Conservation (phyloP, 257 asterid genomes). For the Nicotiana attenuata region DNA sequence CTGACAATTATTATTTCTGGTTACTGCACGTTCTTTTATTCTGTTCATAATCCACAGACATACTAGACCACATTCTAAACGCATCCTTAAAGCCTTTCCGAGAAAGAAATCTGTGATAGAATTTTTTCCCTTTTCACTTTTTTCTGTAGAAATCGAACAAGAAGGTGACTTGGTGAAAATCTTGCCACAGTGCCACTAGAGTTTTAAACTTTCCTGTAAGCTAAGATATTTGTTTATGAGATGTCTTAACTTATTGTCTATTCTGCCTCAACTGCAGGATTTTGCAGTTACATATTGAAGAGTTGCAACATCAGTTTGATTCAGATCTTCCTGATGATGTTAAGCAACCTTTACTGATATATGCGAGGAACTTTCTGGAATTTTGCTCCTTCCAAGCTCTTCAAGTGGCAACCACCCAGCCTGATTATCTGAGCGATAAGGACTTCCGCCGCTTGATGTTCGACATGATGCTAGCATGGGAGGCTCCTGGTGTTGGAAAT, state of each 20-base stretch:
- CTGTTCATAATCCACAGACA: not conserved
- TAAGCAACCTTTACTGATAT: slow-evolving; percentile 39
- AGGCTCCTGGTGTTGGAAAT: slow-evolving; percentile 53
- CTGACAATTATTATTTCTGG: not conserved
- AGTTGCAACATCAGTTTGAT: slow-evolving; percentile 53
- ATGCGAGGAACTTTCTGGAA: slow-evolving; percentile 75
- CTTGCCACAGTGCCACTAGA: not conserved
- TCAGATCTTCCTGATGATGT: slow-evolving; percentile 45
- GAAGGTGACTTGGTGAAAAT: slow-evolving; percentile 4
- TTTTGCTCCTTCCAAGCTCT: slow-evolving; percentile 72
- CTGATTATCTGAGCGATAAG: slow-evolving; percentile 59
- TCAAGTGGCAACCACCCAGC: slow-evolving; percentile 32
- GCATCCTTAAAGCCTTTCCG: not conserved
- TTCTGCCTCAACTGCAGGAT: slow-evolving; percentile 42
- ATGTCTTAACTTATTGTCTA: not conserved
- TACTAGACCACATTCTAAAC: not conserved
- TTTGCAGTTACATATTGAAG: slow-evolving; percentile 43
- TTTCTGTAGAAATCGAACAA: not conserved
- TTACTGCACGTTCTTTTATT: not conserved
- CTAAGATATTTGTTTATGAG: not conserved
- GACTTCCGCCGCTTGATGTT: slow-evolving; percentile 68
- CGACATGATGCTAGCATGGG: slow-evolving; percentile 99
- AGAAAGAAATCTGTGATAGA: not conserved
- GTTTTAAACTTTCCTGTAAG: not conserved
- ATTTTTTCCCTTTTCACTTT: not conserved